A percentile compares a stretch with the other conserved stretches of the same genome.
Conservation (phyloP, 208 protist species). For the Novymonas esmeraldas region DNA sequence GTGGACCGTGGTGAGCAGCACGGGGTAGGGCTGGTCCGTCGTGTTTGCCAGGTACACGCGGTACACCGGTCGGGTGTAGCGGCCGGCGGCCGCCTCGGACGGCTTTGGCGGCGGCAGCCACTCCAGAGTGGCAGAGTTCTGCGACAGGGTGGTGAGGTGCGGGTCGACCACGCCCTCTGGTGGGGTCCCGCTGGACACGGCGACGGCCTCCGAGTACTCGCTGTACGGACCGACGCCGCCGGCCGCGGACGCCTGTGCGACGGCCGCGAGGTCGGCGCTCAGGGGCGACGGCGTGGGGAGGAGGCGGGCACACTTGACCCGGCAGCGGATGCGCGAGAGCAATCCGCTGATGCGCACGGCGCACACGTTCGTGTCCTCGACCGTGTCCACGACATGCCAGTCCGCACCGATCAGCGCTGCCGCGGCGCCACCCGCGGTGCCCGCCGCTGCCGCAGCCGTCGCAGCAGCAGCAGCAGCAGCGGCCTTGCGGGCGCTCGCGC, state of each 20-base stretch:
- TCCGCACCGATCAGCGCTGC: slow-evolving; percentile 18
- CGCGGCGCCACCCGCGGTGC: slow-evolving; percentile 4
- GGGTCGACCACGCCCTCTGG: slow-evolving; percentile 81
- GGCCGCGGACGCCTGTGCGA: neutral
- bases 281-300: neutral
- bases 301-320: slow-evolving; percentile 67
- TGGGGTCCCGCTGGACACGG: slow-evolving; percentile 68
- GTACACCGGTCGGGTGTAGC: slow-evolving; percentile 51
- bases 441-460: slow-evolving; percentile 3
- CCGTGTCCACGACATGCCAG: slow-evolving; percentile 81
- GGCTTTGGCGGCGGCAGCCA: slow-evolving; percentile 62
- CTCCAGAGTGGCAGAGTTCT: slow-evolving; percentile 63
- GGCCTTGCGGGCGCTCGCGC: slow-evolving; percentile 16
- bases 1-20: slow-evolving; percentile 38
- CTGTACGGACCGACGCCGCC: slow-evolving; percentile 48
- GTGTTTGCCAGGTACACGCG: slow-evolving; percentile 65
- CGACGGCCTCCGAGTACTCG: slow-evolving; percentile 74
- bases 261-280: neutral
- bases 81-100: slow-evolving; percentile 20
- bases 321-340: slow-evolving; percentile 74
- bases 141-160: slow-evolving; percentile 54
- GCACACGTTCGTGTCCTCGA: slow-evolving; percentile 69
- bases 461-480: slow-evolving; percentile 3
- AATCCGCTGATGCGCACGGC: slow-evolving; percentile 62
- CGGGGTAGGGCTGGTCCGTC: slow-evolving; percentile 40